phyloP scores from a whole-genome alignment of 495 filamentous ascomycete species.

The Acidomyces sp. region DNA sequence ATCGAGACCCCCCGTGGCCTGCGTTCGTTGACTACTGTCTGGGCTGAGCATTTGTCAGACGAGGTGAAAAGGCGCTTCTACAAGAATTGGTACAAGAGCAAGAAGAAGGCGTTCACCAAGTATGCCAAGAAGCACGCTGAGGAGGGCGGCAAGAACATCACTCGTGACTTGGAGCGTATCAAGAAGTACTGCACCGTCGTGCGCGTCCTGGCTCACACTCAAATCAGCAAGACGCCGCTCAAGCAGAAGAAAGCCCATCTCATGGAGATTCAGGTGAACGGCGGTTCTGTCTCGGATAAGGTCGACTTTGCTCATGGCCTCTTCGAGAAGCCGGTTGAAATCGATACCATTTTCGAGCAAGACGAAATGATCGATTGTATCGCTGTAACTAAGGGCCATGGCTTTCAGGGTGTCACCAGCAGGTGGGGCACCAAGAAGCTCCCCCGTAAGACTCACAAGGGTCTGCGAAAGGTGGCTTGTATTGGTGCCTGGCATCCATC shows the following conservation, averaged over 20 bases:
- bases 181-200: slow-evolving; percentile 99
- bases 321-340: slow-evolving; percentile 95
- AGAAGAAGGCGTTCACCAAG: slow-evolving; percentile 99
- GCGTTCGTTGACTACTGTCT: slow-evolving; percentile 97
- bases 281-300: slow-evolving; percentile 87
- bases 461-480: slow-evolving; percentile 99
- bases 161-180: slow-evolving; percentile 96
- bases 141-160: slow-evolving; percentile 72
- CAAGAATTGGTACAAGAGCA: slow-evolving; percentile 99
- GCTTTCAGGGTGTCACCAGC: slow-evolving; percentile 90
- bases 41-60: slow-evolving; percentile 97
- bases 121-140: slow-evolving; percentile 99
- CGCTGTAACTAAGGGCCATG: slow-evolving; percentile 99
- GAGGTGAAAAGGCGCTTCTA: slow-evolving; percentile 99
- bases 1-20: slow-evolving; percentile 99
- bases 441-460: slow-evolving; percentile 99
- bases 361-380: slow-evolving; percentile 99
- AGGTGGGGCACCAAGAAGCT: slow-evolving; percentile 99
- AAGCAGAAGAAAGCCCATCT: slow-evolving; percentile 99
- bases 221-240: slow-evolving; percentile 96
- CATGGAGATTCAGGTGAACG: slow-evolving; percentile 99
- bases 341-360: slow-evolving; percentile 94
- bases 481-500: slow-evolving; percentile 99
- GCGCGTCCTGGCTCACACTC: slow-evolving; percentile 97
- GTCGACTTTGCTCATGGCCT: slow-evolving; percentile 84